These are phyloP conservation scores for Abrus precatorius DNA, from an alignment of 306 rosid species.

Conservation along the genomic window DNA sequence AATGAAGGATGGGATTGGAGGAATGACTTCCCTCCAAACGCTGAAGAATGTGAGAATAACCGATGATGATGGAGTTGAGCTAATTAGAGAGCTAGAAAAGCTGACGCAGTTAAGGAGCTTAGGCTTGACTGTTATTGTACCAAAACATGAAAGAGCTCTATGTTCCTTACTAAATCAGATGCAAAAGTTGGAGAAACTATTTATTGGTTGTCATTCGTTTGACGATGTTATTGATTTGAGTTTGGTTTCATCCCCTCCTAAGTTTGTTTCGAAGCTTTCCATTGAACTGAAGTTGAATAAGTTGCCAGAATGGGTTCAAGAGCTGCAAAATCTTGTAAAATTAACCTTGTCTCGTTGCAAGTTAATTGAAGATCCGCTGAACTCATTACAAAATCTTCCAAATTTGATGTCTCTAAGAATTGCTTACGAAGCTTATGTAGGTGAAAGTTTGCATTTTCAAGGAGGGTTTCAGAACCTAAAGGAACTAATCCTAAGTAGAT, in stretches of 20 bases:
- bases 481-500: not conserved
- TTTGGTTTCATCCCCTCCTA: not conserved
- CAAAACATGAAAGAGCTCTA: not conserved
- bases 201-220: accelerated
- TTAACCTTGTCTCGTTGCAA: not conserved
- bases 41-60: not conserved
- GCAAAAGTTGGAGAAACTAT: not conserved
- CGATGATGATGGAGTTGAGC: not conserved
- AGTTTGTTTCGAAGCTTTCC: not conserved
- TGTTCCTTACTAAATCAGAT: not conserved
- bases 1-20: not conserved
- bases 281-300: not conserved
- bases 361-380: not conserved
- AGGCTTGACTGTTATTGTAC: not conserved
- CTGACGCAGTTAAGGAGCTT: not conserved
- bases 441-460: not conserved
- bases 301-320: not conserved
- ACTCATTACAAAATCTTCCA: not conserved
- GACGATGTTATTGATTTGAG: not conserved
- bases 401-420: not conserved
- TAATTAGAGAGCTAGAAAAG: slow-evolving; percentile 1
- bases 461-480: not conserved
- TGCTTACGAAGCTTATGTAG: not conserved
- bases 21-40: not conserved
- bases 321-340: not conserved